Evolutionary conservation across 805 yeast species (phyloP).

Genomic region (Lipomyces japonicus): DNA sequence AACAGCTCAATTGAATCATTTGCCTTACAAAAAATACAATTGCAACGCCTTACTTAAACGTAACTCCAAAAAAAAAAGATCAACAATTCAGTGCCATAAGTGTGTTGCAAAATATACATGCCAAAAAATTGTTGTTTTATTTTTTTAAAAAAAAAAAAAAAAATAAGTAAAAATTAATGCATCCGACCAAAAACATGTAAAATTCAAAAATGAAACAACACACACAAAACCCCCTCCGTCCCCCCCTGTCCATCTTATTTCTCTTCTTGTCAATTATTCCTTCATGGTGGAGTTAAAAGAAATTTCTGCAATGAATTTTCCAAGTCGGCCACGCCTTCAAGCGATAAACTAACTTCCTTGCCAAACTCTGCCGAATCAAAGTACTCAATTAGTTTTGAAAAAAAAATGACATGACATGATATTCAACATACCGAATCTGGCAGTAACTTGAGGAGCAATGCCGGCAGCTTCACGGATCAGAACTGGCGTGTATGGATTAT

Average conservation of each 20-base stretch:
- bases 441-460: conserved; percentile 67
- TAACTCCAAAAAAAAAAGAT: too few relatives aligned
- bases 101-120: too few relatives aligned
- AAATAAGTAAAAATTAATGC: background rate
- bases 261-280: too few relatives aligned
- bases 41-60: too few relatives aligned
- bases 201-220: background rate
- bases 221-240: too few relatives aligned
- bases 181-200: background rate
- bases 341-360: conserved; percentile 44
- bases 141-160: background rate
- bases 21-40: too few relatives aligned
- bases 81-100: too few relatives aligned
- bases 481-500: conserved; percentile 66
- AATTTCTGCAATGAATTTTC: conserved; percentile 32
- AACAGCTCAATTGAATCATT: too few relatives aligned
- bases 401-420: background rate
- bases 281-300: background rate
- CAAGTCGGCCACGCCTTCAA: conserved; percentile 37
- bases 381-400: background rate
- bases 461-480: conserved; percentile 74
- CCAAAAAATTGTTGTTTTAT: too few relatives aligned
- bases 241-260: too few relatives aligned
- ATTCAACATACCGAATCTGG: conserved; percentile 53
- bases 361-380: conserved; percentile 40